Base-by-base conservation (phyloP, 805 yeast genomes). In the Komagataella kurtzmanii region DNA sequence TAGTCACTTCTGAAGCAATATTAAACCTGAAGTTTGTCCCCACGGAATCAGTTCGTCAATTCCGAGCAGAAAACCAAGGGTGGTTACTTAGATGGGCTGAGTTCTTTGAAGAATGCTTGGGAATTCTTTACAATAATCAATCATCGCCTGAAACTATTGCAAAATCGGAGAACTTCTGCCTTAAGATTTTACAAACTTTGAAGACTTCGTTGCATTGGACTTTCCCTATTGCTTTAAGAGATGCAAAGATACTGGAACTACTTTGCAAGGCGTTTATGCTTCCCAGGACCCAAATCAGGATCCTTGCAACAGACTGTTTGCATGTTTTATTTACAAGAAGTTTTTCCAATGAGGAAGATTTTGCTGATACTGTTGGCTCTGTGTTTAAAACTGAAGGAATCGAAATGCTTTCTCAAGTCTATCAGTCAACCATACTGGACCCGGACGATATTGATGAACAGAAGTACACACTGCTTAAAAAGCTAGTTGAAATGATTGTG, bases 191-290 rank as follows among this genome's bases (percentile, higher is more conserved):
- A 45, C 87, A 89, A 55, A 84, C 95, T 3, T 76, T 91, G 61
- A 93, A 93, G 61, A 84, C 96, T 0, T 86, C 96, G 58, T 74
- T 93, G 54, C 89, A 86, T 59, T 93, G 99, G 99, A 79, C 90
- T 6, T 77, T 86, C 50, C 91, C 97, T 2, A 72, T 78, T 14
- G 80, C 90, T 1, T 75, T 91, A 51, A 76, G 83, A 47, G 69
- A 75, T 45, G 81, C 85, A 50, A 80, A 86, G 50, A 74, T 88
- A 7, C 72, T 88, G 57, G 73, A 75, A 45, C 76, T 83, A 12
- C 70, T 93, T 45, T 74, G 88, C 53, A 67, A 66, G 53, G 75
- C 87, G 36, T 69, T 88, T 50, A 66, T 79, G 45, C 68, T 81
- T 6, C 62, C 67, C 17, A 81, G 83, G 58, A 77, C 83, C 46